Evolutionary conservation across 176 grass and related monocot species (phyloP).

Genomic region (Rhipidocladum racemiflorum): DNA sequence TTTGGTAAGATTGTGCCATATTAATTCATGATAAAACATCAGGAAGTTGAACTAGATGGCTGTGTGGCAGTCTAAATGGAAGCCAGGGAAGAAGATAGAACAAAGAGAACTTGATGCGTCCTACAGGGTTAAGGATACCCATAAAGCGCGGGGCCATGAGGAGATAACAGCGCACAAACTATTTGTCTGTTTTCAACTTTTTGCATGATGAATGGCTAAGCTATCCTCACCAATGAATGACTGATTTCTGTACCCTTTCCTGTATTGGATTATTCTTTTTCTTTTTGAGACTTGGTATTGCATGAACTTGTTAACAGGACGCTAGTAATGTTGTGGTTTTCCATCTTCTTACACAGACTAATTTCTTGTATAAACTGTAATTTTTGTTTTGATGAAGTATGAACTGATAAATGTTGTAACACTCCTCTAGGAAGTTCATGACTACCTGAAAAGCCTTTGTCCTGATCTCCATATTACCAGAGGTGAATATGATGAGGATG

Average conservation of each 20-base stretch:
- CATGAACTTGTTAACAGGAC: slow-evolving; percentile 13
- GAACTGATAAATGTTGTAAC: neutral
- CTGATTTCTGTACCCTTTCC: neutral
- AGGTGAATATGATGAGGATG: slow-evolving; percentile 96
- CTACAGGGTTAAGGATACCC: neutral
- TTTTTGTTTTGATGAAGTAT: slow-evolving; percentile 16
- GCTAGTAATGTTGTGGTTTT: neutral
- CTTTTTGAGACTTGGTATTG: neutral
- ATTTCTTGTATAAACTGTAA: neutral
- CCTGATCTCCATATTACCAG: slow-evolving; percentile 88
- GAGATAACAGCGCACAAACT: neutral
- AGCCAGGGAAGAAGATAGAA: neutral
- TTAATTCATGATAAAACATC: neutral
- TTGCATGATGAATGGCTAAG: slow-evolving; percentile 3
- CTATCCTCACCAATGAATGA: neutral
- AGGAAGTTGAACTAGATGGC: neutral
- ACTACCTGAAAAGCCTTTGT: slow-evolving; percentile 97
- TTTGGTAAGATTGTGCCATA: neutral
- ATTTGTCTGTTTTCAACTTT: neutral
- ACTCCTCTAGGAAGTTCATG: slow-evolving; percentile 77
- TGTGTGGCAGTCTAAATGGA: neutral
- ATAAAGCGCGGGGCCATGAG: neutral
- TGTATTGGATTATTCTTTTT: slow-evolving; percentile 11
- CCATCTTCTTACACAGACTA: neutral
- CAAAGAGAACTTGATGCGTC: neutral